Evolutionary conservation across 768 basidiomycete genomes (phyloP), one percentile per base, ranked within the genome.

Genomic region (Tricholoma sp.): DNA sequence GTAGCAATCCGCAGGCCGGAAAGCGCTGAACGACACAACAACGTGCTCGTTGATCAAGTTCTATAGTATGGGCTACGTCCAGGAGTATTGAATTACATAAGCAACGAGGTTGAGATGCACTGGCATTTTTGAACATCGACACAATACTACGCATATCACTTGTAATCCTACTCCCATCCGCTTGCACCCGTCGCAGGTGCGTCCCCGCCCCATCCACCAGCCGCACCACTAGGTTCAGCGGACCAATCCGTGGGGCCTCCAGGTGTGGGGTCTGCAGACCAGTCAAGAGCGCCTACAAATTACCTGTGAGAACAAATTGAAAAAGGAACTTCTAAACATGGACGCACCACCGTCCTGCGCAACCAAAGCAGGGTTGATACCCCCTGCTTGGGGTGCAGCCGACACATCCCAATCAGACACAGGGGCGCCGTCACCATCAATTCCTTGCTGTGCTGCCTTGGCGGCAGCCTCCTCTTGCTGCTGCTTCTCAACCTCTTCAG

Each of bases 401-500:
- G 83, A 65, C 53, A 86, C 83, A 63, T 91, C 90, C 89, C 92
- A 92, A 65, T 92, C 89, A 49, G 78, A 61, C 20, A 72, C 65
- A 50, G 78, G 73, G 36, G 76, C 73, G 39, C 76, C 71, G 63
- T 82, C 88, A 44, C 68, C 83, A 54, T 75, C 79, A 50, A 69
- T 72, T 54, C 72, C 74, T 53, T 78, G 80, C 60, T 80, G 84
- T 51, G 82, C 83, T 59, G 83, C 80, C 76, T 94, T 94, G 65
- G 91, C 91, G 61, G 88, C 85, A 28, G 91, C 91, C 71, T 92
- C 93, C 71, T 94, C 95, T 68, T 91, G 87, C 70, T 94, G 91
- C 77, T 98, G 96, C 76, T 90, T 92, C 85, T 98, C 95, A 65
- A 98, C 91, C 76, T 99, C 97, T 72, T 99, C 95, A 59, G 96